Conservation (phyloP, 73 alveolate species). For the Stentor roeselii region DNA sequence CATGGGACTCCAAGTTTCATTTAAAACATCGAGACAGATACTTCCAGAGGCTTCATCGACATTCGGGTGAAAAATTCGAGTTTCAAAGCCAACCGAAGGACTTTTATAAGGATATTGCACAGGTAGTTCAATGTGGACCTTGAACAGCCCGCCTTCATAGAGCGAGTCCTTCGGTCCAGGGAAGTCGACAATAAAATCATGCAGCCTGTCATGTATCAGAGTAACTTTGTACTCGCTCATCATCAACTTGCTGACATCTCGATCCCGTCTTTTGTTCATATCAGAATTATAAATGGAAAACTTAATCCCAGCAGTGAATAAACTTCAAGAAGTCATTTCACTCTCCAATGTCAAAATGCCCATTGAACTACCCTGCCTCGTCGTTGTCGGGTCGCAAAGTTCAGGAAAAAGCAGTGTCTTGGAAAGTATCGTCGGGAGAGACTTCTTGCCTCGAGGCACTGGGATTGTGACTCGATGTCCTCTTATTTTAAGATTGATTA, state of each 20-base stretch:
- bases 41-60: slow-evolving; percentile 94
- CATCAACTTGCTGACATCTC: slow-evolving; percentile 85
- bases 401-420: slow-evolving; percentile 83
- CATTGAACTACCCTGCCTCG: slow-evolving; percentile 57
- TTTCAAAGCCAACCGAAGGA: slow-evolving; percentile 93
- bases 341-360: slow-evolving; percentile 30
- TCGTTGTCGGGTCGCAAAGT: slow-evolving; percentile 73
- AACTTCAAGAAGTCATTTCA: slow-evolving; percentile 60
- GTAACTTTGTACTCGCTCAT: slow-evolving; percentile 80
- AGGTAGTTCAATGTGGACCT: slow-evolving; percentile 85
- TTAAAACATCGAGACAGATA: slow-evolving; percentile 94
- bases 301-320: slow-evolving; percentile 60
- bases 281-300: slow-evolving; percentile 58
- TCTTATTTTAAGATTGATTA: slow-evolving; percentile 66
- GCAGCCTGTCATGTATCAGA: slow-evolving; percentile 38
- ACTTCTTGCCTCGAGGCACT: slow-evolving; percentile 92
- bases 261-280: slow-evolving; percentile 72
- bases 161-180: slow-evolving; percentile 88
- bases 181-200: slow-evolving; percentile 58
- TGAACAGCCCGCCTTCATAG: slow-evolving; percentile 93
- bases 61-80: slow-evolving; percentile 92
- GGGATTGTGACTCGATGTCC: slow-evolving; percentile 98
- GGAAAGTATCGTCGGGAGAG: slow-evolving; percentile 92
- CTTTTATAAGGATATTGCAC: slow-evolving; percentile 92
- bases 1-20: slow-evolving; percentile 96